A percentile compares a stretch with the other conserved stretches of the same genome.
These are phyloP conservation scores for Hapsidospora chrysogenum DNA, from an alignment of 495 filamentous ascomycete genomes.

Conservation along the genomic window DNA sequence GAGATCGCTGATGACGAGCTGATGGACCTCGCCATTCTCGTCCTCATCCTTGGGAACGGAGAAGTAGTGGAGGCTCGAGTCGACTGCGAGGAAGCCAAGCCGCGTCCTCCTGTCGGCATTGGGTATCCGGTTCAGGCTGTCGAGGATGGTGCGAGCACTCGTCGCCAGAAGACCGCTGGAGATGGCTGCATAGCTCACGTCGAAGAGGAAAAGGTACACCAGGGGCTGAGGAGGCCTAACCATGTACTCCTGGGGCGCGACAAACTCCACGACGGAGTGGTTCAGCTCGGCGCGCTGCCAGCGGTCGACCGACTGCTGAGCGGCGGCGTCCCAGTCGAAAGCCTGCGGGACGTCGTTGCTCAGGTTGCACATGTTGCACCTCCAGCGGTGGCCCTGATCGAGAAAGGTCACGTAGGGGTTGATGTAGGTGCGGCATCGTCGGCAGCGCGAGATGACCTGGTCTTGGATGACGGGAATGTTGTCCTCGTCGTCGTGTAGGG, in stretches of 20 bases:
- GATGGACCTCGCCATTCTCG: slow-evolving; percentile 63
- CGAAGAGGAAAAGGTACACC: slow-evolving; percentile 95
- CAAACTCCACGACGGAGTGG: slow-evolving; percentile 86
- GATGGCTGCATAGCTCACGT: slow-evolving; percentile 86
- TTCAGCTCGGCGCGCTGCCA: slow-evolving; percentile 86
- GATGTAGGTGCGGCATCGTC: slow-evolving; percentile 91
- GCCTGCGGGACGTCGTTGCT: slow-evolving; percentile 97
- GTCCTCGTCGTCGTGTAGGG: slow-evolving; percentile 86
- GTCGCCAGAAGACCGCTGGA: slow-evolving; percentile 90
- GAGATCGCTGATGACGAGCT: slow-evolving; percentile 90
- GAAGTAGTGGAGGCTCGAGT: slow-evolving; percentile 92
- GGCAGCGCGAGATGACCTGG: slow-evolving; percentile 91
- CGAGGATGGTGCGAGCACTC: slow-evolving; percentile 80
- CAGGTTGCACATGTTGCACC: slow-evolving; percentile 98
- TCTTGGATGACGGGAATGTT: slow-evolving; percentile 83
- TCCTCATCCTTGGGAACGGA: slow-evolving; percentile 76
- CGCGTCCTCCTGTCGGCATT: slow-evolving; percentile 89
- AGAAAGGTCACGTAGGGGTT: slow-evolving; percentile 94
- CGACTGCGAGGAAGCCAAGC: slow-evolving; percentile 88
- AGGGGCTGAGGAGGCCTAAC: slow-evolving; percentile 91
- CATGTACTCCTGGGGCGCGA: slow-evolving; percentile 98
- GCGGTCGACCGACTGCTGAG: slow-evolving; percentile 78
- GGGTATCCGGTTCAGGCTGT: slow-evolving; percentile 90
- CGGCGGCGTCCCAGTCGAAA: slow-evolving; percentile 90
- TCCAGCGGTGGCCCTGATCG: slow-evolving; percentile 93